A percentile compares a stretch with the other conserved stretches of the same genome.
Evolutionary conservation across 73 alveolate genomes (phyloP).

Genomic region (Symbiodinium natans): DNA sequence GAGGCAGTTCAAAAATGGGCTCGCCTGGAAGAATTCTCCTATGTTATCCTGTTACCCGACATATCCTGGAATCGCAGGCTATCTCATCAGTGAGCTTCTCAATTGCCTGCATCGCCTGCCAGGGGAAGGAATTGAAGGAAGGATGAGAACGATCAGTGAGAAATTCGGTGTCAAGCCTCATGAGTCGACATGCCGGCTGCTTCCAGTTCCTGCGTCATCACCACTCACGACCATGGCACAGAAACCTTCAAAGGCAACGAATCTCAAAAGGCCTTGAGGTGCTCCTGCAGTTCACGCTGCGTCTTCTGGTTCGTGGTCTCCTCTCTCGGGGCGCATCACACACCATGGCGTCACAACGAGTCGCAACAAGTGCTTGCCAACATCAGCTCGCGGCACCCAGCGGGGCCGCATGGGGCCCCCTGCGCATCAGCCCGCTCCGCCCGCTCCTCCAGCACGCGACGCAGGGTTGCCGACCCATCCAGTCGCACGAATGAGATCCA

Average conservation of each 20-base stretch:
- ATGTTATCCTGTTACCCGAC: not conserved
- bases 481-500: constrained; percentile 69
- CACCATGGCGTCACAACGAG: too few relatives aligned
- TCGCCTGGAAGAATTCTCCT: too few relatives aligned
- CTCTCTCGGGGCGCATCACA: not conserved
- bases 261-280: constrained; percentile 3
- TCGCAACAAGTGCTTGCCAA: too few relatives aligned
- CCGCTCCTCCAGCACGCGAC: constrained; percentile 57
- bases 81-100: not conserved
- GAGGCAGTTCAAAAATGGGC: too few relatives aligned
- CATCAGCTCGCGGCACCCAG: too few relatives aligned
- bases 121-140: not conserved
- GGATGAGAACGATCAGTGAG: not conserved
- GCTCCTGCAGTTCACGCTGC: constrained; percentile 40
- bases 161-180: not conserved
- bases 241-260: not conserved
- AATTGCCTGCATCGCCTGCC: not conserved
- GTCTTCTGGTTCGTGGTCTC: not conserved
- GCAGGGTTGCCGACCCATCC: constrained; percentile 34
- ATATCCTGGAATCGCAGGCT: not conserved
- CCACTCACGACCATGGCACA: not conserved
- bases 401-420: too few relatives aligned
- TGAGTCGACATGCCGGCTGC: constrained; percentile 56
- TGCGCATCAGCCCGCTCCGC: too few relatives aligned
- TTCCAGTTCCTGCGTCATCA: constrained; percentile 40